Base-by-base conservation (phyloP, 2,329 filamentous ascomycete genomes). In the Colletotrichum higginsianum region DNA sequence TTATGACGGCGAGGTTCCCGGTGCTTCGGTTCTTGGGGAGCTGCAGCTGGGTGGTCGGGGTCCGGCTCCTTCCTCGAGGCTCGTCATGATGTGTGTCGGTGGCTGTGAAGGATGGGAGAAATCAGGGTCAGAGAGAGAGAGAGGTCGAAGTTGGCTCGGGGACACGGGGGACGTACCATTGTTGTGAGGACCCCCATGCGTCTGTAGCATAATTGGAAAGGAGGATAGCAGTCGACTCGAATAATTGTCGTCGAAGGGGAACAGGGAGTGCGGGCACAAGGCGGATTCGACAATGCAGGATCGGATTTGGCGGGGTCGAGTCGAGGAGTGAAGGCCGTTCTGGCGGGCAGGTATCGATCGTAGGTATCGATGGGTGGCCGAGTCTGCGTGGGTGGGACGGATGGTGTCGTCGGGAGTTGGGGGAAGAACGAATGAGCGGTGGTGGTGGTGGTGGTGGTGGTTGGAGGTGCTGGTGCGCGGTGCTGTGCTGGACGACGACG, bases 11-110 rank as follows among this genome's bases (percentile, higher is more conserved):
- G 71, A 92, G 84, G 77, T 91, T 91, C 63, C 89, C 87, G n/a
- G 90, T 91, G 79, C 90, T 91, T 77, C 88, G 85, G 79, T 91
- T 92, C 81, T 91, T 92, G 68, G 89, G 89, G 67, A 92, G 82
- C 72, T 86, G 84, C 68, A 89, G 79, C 57, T 85, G 80, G 52
- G 85, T 81, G 66, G 82, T 77, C 73, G 87, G 83, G 78, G 58
- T 62, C 40, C 85, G 84, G 76, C 79, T 82, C 73, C 85, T 82
- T 69, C 83, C 85, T 77, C 82, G 82, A 78, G 82, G 79, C 72
- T 84, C 79, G 74, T 80, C 80, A 74, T 78, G 76, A 71, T 77
- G 78, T 77, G 77, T 79, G 75, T 84, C 81, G 79, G 81, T 82
- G 81, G 82, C 84, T 86, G 76, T 70, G 74, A 61, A n/a, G 67